Evolutionary conservation across 805 yeast species (phyloP).

Genomic region (Candida maltosa): DNA sequence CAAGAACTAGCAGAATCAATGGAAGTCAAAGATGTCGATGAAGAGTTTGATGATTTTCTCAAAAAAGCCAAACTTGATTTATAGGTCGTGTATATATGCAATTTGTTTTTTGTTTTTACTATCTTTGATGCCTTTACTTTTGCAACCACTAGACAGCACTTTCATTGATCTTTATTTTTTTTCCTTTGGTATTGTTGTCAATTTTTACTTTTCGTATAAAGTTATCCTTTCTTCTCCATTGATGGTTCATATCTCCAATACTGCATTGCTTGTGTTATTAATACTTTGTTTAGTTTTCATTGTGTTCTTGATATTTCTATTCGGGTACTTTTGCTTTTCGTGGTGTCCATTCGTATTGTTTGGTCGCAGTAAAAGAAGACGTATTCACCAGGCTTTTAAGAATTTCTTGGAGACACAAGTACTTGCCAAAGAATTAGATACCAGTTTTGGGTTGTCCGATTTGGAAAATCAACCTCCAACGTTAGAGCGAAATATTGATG

Average conservation of each 20-base stretch:
- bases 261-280: constrained; percentile 5
- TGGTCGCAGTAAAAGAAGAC: neutral
- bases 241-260: too few relatives aligned
- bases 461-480: too few relatives aligned
- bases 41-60: constrained; percentile 19
- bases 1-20: constrained; percentile 7
- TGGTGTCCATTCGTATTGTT: constrained; percentile 1
- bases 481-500: neutral
- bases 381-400: neutral
- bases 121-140: too few relatives aligned
- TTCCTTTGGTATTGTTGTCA: too few relatives aligned
- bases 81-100: constrained; percentile 3
- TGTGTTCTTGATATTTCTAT: constrained; percentile 1
- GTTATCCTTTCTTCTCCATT: too few relatives aligned
- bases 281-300: constrained; percentile 3
- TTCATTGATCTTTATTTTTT: too few relatives aligned
- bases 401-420: too few relatives aligned
- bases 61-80: constrained; percentile 7
- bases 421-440: too few relatives aligned
- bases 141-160: too few relatives aligned
- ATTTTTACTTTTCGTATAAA: too few relatives aligned
- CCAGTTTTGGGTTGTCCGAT: too few relatives aligned
- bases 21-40: constrained; percentile 20
- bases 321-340: constrained; percentile 4
- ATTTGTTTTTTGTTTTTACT: too few relatives aligned